Conservation (phyloP, 768 basidiomycete genomes). For the Tulasnella sp. region DNA sequence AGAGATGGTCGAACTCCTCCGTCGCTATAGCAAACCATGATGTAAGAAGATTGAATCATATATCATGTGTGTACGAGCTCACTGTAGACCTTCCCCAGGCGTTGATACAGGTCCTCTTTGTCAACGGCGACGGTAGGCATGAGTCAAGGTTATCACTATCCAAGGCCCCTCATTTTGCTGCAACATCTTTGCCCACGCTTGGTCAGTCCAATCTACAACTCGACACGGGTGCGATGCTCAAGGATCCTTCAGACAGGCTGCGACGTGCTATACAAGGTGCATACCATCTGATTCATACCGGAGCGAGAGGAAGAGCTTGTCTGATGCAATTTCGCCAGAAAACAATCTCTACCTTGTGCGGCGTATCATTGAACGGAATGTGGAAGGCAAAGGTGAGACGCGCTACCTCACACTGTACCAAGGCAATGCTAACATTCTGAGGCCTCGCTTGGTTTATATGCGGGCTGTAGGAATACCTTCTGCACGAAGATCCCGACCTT, state of each 20-base stretch:
- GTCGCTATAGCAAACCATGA: constrained; percentile 45
- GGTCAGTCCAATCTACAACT: not conserved
- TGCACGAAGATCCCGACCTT: too few species aligned
- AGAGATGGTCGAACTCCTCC: constrained; percentile 88
- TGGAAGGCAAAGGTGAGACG: constrained; percentile 5
- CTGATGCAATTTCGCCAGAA: constrained; percentile 37
- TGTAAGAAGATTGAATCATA: constrained; percentile 1
- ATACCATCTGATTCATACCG: not conserved
- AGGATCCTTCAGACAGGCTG: constrained; percentile 16
- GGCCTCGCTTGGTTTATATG: too few species aligned
- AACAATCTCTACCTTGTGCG: constrained; percentile 91
- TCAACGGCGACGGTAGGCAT: constrained; percentile 97
- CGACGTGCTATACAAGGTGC: constrained; percentile 18
- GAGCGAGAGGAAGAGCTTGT: not conserved
- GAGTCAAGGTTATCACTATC: not conserved
- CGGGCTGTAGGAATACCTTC: too few species aligned
- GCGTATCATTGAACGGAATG: constrained; percentile 51
- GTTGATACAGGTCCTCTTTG: constrained; percentile 86
- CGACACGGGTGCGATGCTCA: constrained; percentile 7
- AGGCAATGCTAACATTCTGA: too few species aligned
- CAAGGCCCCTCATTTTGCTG: too few species aligned
- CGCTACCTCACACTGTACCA: not conserved
- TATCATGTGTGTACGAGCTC: constrained; percentile 26
- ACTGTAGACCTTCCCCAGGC: constrained; percentile 79
- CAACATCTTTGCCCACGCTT: not conserved